These are phyloP conservation scores for Cyanidium caldarium DNA, from an alignment of 23 red algal genomes.

Conservation along the genomic window DNA sequence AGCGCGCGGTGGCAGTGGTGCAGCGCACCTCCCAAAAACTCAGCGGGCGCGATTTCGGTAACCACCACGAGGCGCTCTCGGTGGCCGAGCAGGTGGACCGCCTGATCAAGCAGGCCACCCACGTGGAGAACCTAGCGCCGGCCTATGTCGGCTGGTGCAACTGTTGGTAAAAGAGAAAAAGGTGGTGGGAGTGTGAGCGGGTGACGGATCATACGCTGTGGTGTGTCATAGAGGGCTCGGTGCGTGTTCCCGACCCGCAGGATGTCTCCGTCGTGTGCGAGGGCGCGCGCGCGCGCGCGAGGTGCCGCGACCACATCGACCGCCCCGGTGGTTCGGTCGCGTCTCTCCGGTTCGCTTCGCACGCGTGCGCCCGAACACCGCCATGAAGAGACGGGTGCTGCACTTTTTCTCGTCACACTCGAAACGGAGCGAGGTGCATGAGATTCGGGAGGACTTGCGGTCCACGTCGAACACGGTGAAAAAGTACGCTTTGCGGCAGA, in stretches of 20 bases:
- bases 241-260: too few species aligned
- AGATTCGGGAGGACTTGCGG: constrained; percentile 45
- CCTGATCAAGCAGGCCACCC: constrained; percentile 55
- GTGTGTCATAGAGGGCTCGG: too few species aligned
- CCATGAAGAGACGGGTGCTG: neutral
- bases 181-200: too few species aligned
- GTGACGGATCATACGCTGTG: too few species aligned
- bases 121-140: constrained; percentile 63
- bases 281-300: too few species aligned
- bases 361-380: too few species aligned
- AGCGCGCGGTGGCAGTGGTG: constrained; percentile 26
- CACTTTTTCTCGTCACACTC: constrained; percentile 17
- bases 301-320: too few species aligned
- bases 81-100: constrained; percentile 58
- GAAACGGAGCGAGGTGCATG: constrained; percentile 55
- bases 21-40: constrained; percentile 35
- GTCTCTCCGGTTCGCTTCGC: too few species aligned
- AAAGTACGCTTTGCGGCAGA: constrained; percentile 55
- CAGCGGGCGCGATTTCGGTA: constrained; percentile 36
- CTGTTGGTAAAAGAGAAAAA: constrained; percentile 23
- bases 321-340: too few species aligned
- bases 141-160: constrained; percentile 73
- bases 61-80: neutral
- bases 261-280: too few species aligned
- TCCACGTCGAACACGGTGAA: constrained; percentile 27